Conservation (phyloP, 2,329 filamentous ascomycete species). For the Sclerotinia nivalis region DNA sequence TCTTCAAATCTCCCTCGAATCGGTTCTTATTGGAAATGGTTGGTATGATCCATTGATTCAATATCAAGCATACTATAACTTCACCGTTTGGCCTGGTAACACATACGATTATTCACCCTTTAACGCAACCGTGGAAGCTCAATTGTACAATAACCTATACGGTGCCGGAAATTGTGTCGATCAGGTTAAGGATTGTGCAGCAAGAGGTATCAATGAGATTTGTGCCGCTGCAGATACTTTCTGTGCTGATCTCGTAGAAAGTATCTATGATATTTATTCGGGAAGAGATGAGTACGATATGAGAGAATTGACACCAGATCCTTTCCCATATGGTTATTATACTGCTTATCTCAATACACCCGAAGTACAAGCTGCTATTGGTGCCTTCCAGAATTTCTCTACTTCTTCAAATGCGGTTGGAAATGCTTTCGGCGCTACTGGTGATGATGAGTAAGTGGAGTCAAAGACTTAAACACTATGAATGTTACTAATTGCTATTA, state of each 20-base stretch:
- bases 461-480: neutral
- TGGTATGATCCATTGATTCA: slow-evolving; percentile 59
- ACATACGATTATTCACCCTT: slow-evolving; percentile 56
- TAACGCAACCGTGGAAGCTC: slow-evolving; percentile 50
- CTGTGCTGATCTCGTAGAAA: slow-evolving; percentile 55
- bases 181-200: slow-evolving; percentile 55
- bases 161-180: slow-evolving; percentile 62
- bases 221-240: slow-evolving; percentile 54
- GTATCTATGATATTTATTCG: slow-evolving; percentile 51
- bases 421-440: slow-evolving; percentile 49
- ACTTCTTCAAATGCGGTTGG: slow-evolving; percentile 47
- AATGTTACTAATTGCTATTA: slow-evolving; percentile 27
- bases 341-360: slow-evolving; percentile 58
- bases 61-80: slow-evolving; percentile 60
- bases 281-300: slow-evolving; percentile 62
- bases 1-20: slow-evolving; percentile 49
- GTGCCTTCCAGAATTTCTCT: slow-evolving; percentile 60
- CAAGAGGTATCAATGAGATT: slow-evolving; percentile 50
- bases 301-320: slow-evolving; percentile 55
- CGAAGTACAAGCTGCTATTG: slow-evolving; percentile 57
- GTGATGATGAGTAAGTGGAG: slow-evolving; percentile 45
- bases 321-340: slow-evolving; percentile 59
- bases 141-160: slow-evolving; percentile 61
- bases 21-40: slow-evolving; percentile 58
- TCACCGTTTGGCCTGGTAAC: slow-evolving; percentile 50